These are phyloP conservation scores for Royoungia palumana DNA, from an alignment of 768 basidiomycete species.

Conservation along the genomic window DNA sequence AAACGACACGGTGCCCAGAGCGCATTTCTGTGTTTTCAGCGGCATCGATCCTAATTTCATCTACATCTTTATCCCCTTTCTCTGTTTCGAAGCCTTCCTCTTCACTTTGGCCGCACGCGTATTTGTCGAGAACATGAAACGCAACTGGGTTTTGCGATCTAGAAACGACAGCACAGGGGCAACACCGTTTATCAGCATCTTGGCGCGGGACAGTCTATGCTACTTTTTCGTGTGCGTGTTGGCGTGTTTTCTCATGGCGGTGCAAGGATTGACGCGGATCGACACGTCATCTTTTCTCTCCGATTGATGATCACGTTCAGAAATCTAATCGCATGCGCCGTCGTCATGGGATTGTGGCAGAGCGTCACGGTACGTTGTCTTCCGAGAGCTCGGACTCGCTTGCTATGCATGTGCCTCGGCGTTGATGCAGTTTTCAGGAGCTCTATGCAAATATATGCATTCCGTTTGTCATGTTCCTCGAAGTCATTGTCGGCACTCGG, in stretches of 20 bases:
- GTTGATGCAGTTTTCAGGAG: conserved; percentile 7
- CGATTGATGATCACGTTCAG: conserved; percentile 5
- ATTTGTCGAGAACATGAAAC: conserved; percentile 12
- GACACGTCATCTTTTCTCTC: no score
- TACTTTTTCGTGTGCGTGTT: conserved; percentile 31
- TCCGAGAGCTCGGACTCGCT: background rate
- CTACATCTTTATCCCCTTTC: conserved; percentile 30
- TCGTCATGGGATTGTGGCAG: conserved; percentile 29
- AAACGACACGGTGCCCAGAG: background rate
- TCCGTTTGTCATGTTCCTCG: conserved; percentile 31
- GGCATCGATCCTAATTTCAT: conserved; percentile 21
- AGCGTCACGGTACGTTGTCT: conserved; percentile 18
- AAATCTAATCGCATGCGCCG: conserved; percentile 22
- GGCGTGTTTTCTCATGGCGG: no score
- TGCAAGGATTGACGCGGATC: background rate
- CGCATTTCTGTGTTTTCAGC: conserved; percentile 20
- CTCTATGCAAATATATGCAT: conserved; percentile 30
- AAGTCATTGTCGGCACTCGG: conserved; percentile 29
- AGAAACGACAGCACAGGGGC: conserved; percentile 2
- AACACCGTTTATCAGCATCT: conserved; percentile 21
- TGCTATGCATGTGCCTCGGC: background rate
- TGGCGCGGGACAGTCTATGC: conserved; percentile 29
- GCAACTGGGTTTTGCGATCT: background rate
- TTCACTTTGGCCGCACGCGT: conserved; percentile 20
- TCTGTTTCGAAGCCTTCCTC: conserved; percentile 29